Percentiles rank a stretch among this genome's conserved stretches.
These are phyloP conservation scores for Calophaca sinica DNA, from an alignment of 306 rosid species.

Conservation along the genomic window DNA sequence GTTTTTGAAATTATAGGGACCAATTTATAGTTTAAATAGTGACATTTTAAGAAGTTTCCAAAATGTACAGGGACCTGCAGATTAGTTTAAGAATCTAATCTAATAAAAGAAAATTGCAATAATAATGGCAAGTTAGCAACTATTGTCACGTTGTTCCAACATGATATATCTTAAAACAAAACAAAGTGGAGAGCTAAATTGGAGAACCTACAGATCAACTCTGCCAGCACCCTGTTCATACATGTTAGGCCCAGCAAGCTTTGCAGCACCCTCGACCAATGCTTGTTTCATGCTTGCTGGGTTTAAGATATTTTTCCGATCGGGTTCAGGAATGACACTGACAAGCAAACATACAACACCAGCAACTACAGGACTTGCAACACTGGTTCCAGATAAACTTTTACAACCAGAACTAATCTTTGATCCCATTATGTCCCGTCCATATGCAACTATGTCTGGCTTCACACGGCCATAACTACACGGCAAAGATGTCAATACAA, in stretches of 20 bases:
- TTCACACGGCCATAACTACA: constrained; percentile 93
- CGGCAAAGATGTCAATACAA: constrained; percentile 21
- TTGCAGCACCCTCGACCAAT: constrained; percentile 95
- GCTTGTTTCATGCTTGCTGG: constrained; percentile 99
- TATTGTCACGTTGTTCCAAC: neutral
- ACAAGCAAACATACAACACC: constrained; percentile 97
- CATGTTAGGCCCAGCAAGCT: constrained; percentile 88
- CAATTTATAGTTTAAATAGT: neutral
- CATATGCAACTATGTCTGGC: constrained; percentile 98
- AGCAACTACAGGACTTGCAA: constrained; percentile 99
- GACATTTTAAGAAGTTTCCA: neutral
- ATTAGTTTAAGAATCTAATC: constrained; percentile 22
- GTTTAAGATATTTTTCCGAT: constrained; percentile 73
- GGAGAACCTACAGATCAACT: constrained; percentile 84
- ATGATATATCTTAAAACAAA: constrained; percentile 36
- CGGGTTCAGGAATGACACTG: constrained; percentile 81
- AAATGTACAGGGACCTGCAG: constrained; percentile 4
- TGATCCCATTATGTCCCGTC: constrained; percentile 98
- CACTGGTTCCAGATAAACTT: constrained; percentile 98
- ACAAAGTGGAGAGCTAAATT: constrained; percentile 23
- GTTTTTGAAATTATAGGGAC: neutral
- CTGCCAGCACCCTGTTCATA: constrained; percentile 99
- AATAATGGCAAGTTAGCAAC: neutral
- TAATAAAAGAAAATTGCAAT: neutral
- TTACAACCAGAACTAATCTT: constrained; percentile 94